Evolutionary conservation across 495 filamentous ascomycete genomes (phyloP), one percentile per base, ranked within the genome.

Genomic region (Sordaria brevicollis): DNA sequence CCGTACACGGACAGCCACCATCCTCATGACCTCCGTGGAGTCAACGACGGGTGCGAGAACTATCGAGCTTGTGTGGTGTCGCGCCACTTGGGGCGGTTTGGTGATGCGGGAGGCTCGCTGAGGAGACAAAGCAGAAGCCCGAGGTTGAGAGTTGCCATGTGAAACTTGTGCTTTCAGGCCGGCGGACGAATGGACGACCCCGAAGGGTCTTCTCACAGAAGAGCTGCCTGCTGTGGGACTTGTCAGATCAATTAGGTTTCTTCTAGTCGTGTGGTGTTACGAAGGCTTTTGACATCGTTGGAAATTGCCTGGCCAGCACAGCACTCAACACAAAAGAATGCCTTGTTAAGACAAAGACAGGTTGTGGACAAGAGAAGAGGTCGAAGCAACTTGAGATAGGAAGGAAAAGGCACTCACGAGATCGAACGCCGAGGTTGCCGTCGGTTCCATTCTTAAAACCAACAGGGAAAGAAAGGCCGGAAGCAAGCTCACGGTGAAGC

Each of bases 371-470:
- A n/a, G n/a, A n/a, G n/a, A n/a, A n/a, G n/a, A n/a, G n/a, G n/a
- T n/a, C n/a, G n/a, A n/a, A n/a, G n/a, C n/a, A n/a, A n/a, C n/a
- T n/a, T n/a, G n/a, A n/a, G n/a, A n/a, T n/a, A n/a, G n/a, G n/a
- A n/a, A n/a, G n/a, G n/a, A n/a, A n/a, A n/a, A n/a, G n/a, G n/a
- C n/a, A n/a, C n/a, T n/a, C n/a, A n/a, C n/a, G n/a, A n/a, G n/a
- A n/a, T n/a, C n/a, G n/a, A n/a, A 99, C 94, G 29, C 86, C 88
- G 66, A 99, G 81, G 75, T 90, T 92, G n/a, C 95, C 95, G 76
- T 99, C 95, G 35, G 95, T 99, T 65, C 95, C 96, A 78, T 99
- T 99, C 88, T 98, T 99, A 90, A 96, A 99, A 17, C 95, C 95
- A 65, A 99, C 93, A 7, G 95, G 95, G 89, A 97, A 99, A 54